phyloP scores from a whole-genome alignment of 1,139 yeast genomes.

The Lodderomyces beijingensis region DNA sequence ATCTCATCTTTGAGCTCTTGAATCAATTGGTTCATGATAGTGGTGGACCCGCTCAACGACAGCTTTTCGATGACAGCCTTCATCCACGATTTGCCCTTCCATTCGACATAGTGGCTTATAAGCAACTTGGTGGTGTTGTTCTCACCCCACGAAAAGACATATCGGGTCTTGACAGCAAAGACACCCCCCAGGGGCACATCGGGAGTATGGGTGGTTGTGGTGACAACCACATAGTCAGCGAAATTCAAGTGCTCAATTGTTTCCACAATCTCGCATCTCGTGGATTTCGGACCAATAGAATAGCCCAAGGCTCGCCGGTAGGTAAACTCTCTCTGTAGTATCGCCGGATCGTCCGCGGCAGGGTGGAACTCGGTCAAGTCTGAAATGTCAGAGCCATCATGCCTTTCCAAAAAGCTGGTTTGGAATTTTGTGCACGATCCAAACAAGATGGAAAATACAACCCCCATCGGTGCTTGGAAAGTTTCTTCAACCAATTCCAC shows the following conservation, averaged over 20 bases:
- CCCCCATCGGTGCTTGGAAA: conserved; percentile 46
- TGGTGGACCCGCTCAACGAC: conserved; percentile 44
- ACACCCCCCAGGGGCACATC: conserved; percentile 59
- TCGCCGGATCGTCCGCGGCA: conserved; percentile 27
- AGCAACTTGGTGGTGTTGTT: conserved; percentile 36
- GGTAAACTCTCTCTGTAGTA: conserved; percentile 31
- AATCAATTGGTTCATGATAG: conserved; percentile 32
- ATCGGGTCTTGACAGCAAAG: conserved; percentile 48
- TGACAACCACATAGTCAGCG: conserved; percentile 31
- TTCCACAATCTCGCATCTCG: conserved; percentile 49
- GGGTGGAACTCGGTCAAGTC: conserved; percentile 37
- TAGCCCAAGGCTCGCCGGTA: conserved; percentile 48
- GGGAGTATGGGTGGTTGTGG: conserved; percentile 45
- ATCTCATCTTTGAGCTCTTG: conserved; percentile 28
- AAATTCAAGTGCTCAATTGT: conserved; percentile 38
- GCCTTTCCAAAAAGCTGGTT: conserved; percentile 33
- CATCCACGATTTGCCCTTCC: conserved; percentile 59
- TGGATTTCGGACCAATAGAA: conserved; percentile 55
- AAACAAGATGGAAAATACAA: conserved; percentile 45
- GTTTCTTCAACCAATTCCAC: conserved; percentile 30
- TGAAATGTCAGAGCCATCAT: conserved; percentile 46
- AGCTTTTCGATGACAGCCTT: conserved; percentile 51
- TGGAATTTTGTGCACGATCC: conserved; percentile 43
- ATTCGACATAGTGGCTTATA: conserved; percentile 43
- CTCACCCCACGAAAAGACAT: conserved; percentile 45